Conservation (phyloP, 2,329 filamentous ascomycete genomes). For the Epichloe bromicola region DNA sequence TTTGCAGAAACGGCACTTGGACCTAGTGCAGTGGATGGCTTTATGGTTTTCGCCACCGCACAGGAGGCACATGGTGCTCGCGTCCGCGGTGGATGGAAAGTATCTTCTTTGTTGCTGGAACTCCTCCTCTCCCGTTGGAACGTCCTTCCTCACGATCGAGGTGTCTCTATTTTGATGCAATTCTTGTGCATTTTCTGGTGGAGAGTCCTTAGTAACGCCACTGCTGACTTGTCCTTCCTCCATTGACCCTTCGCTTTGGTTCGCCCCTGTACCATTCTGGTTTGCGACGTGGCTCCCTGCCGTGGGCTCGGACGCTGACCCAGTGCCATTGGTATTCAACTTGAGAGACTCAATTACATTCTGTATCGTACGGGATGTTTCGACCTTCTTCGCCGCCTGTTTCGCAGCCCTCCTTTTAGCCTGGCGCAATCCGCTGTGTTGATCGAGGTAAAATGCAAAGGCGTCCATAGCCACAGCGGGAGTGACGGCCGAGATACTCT, state of each 20-base stretch:
- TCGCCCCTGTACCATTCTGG: neutral
- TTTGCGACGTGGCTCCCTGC: neutral
- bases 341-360: conserved; percentile 11
- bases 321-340: neutral
- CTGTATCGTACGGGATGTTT: conserved; percentile 13
- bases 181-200: neutral
- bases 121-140: conserved; percentile 20
- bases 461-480: conserved; percentile 13
- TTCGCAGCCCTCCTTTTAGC: conserved; percentile 21
- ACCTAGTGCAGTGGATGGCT: conserved; percentile 29
- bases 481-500: conserved; percentile 12
- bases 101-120: conserved; percentile 30
- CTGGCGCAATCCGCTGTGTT: conserved; percentile 16
- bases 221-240: conserved; percentile 2
- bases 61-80: conserved; percentile 34
- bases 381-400: conserved; percentile 15
- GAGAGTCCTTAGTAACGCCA: neutral
- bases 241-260: neutral
- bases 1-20: conserved; percentile 35
- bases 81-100: conserved; percentile 35
- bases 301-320: neutral
- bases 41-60: conserved; percentile 38
- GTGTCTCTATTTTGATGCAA: neutral
- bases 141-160: conserved; percentile 9
- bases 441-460: conserved; percentile 19